These are phyloP conservation scores for Huntiella savannae DNA, from an alignment of 2,329 filamentous ascomycete genomes.

Conservation along the genomic window DNA sequence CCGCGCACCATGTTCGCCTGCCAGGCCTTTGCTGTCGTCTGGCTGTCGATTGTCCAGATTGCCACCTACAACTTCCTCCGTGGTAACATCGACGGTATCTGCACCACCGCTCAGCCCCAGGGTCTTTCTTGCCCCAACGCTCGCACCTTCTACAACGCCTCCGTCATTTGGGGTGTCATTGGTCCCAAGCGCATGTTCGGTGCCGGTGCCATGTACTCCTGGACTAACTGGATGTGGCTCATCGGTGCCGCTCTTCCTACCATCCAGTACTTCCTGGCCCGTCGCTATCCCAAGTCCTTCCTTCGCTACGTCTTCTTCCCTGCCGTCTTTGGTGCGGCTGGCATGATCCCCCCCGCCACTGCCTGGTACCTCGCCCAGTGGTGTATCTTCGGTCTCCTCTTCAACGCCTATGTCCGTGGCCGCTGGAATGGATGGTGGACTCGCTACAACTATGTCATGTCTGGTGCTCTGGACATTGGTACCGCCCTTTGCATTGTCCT, in stretches of 20 bases:
- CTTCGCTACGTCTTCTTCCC: constrained; percentile 33
- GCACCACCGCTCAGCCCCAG: constrained; percentile 26
- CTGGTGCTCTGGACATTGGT: constrained; percentile 39
- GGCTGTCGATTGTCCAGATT: constrained; percentile 22
- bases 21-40: constrained; percentile 24
- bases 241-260: constrained; percentile 30
- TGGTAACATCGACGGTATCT: constrained; percentile 33
- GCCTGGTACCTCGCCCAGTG: constrained; percentile 35
- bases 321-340: constrained; percentile 31
- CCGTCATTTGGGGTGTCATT: constrained; percentile 42
- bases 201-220: constrained; percentile 26
- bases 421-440: constrained; percentile 37
- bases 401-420: constrained; percentile 33
- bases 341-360: constrained; percentile 34
- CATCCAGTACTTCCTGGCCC: constrained; percentile 28
- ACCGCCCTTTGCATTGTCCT: constrained; percentile 37
- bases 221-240: constrained; percentile 36
- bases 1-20: constrained; percentile 29
- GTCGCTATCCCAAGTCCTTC: constrained; percentile 25
- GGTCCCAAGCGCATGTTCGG: constrained; percentile 22
- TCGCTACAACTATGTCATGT: constrained; percentile 40
- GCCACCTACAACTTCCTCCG: constrained; percentile 22
- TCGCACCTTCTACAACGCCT: constrained; percentile 40
- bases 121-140: constrained; percentile 37
- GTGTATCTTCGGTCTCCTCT: constrained; percentile 34